These are phyloP conservation scores for Cubamyces lactineus DNA, from an alignment of 768 basidiomycete species.

Conservation along the genomic window DNA sequence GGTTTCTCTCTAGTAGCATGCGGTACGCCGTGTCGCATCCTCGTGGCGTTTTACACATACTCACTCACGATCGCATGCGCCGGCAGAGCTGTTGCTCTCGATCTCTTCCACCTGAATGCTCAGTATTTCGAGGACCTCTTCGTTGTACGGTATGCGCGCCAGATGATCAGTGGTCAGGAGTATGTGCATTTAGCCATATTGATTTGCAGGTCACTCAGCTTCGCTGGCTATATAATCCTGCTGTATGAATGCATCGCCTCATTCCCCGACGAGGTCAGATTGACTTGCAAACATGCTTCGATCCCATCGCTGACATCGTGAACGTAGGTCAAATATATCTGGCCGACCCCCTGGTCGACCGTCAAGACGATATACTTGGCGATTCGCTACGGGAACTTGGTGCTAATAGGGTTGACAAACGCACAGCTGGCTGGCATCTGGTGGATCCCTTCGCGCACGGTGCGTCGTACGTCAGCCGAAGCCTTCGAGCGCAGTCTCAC, in stretches of 20 bases:
- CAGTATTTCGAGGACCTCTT: slow-evolving; percentile 16
- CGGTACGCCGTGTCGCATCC: too few relatives aligned
- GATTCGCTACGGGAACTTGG: slow-evolving; percentile 24
- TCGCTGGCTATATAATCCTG: slow-evolving; percentile 19
- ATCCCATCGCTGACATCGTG: neutral
- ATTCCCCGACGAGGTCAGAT: slow-evolving; percentile 17
- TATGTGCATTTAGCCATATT: neutral
- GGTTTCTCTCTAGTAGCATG: neutral
- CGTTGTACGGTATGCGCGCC: slow-evolving; percentile 5
- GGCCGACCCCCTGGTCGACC: slow-evolving; percentile 22
- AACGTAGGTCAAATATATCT: slow-evolving; percentile 20
- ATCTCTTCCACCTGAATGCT: slow-evolving; percentile 13
- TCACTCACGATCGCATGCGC: neutral
- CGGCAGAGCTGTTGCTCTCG: slow-evolving; percentile 1
- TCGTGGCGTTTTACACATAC: too few relatives aligned
- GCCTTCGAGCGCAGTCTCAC: neutral
- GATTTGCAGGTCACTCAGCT: slow-evolving; percentile 1
- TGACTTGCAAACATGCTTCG: neutral
- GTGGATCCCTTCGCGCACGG: slow-evolving; percentile 4
- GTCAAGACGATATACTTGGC: slow-evolving; percentile 24
- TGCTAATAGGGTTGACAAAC: slow-evolving; percentile 2
- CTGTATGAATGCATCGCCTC: slow-evolving; percentile 14
- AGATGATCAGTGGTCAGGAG: neutral
- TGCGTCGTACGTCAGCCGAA: neutral
- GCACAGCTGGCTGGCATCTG: slow-evolving; percentile 17